Conservation (phyloP, 2,329 filamentous ascomycete species). For the Ophiosphaerella herpotricha region DNA sequence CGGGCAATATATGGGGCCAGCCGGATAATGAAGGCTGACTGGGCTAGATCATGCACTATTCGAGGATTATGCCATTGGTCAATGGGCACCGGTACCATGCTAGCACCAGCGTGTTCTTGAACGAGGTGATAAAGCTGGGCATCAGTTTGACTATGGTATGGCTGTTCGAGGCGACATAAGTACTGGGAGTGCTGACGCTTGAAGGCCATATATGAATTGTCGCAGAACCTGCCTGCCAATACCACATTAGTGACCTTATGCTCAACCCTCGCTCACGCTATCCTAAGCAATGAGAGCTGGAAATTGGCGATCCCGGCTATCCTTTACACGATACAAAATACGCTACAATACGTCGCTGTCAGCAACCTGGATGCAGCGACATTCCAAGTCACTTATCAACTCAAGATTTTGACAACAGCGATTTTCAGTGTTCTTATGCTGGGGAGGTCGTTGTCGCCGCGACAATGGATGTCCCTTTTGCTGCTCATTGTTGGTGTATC, state of each 20-base stretch:
- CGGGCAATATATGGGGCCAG: no score
- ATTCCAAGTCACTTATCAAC: constrained; percentile 90
- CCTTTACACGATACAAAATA: constrained; percentile 89
- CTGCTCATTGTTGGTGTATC: constrained; percentile 81
- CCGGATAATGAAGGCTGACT: constrained; percentile 8
- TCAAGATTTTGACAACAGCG: constrained; percentile 91
- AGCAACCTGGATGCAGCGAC: constrained; percentile 90
- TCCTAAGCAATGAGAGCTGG: constrained; percentile 92
- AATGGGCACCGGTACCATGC: constrained; percentile 88
- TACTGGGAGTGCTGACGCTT: constrained; percentile 1
- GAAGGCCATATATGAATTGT: constrained; percentile 79
- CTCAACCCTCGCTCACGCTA: constrained; percentile 74
- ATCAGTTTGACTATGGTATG: constrained; percentile 75
- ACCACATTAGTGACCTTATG: constrained; percentile 81
- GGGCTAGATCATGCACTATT: constrained; percentile 86
- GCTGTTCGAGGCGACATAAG: not conserved
- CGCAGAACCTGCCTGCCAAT: constrained; percentile 74
- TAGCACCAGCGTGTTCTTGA: constrained; percentile 91
- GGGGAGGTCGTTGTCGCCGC: constrained; percentile 68
- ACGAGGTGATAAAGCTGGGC: constrained; percentile 87
- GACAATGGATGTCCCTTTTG: constrained; percentile 80
- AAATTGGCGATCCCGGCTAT: constrained; percentile 87
- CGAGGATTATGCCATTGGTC: constrained; percentile 83
- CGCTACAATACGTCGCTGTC: constrained; percentile 89
- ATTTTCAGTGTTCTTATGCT: constrained; percentile 83